A percentile compares a stretch with the other conserved stretches of the same genome.
Evolutionary conservation across 2,329 filamentous ascomycete species (phyloP).

Genomic region (Penicillium sp.): DNA sequence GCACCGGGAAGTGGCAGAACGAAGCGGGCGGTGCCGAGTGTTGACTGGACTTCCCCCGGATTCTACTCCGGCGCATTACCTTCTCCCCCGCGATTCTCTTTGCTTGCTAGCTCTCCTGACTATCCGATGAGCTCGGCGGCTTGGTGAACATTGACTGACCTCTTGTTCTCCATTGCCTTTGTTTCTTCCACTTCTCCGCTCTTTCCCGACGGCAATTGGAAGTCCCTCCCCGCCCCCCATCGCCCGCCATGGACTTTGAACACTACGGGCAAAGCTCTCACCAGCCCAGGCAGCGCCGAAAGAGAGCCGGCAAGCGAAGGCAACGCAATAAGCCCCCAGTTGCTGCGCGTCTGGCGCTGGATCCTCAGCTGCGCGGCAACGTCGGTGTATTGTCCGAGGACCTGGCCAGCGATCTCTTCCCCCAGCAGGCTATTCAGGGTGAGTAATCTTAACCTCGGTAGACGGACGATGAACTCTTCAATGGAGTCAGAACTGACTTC

Average conservation of each 20-base stretch:
- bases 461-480: not conserved
- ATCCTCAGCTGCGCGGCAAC: conserved; percentile 83
- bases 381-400: conserved; percentile 85
- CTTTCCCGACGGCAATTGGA: conserved; percentile 29
- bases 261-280: conserved; percentile 43
- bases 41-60: conserved; percentile 23
- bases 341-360: conserved; percentile 78
- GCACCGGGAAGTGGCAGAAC: conserved; percentile 32
- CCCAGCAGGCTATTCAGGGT: conserved; percentile 59
- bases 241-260: conserved; percentile 48
- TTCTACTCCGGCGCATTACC: conserved; percentile 20
- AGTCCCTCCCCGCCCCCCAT: conserved; percentile 3
- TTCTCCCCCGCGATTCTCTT: conserved; percentile 2
- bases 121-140: not conserved
- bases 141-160: not conserved
- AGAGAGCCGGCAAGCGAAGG: conserved; percentile 50
- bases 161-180: not conserved
- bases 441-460: conserved; percentile 18
- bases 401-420: conserved; percentile 80
- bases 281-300: conserved; percentile 56
- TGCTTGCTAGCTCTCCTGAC: not conserved
- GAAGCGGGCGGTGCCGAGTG: conserved; percentile 27
- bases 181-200: conserved; percentile 3
- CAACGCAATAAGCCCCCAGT: conserved; percentile 70
- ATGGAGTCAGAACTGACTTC: not conserved